Percentiles rank a stretch among this genome's conserved stretches.
These are phyloP conservation scores for Suillus alpinus DNA, from an alignment of 768 basidiomycete species.

Conservation along the genomic window DNA sequence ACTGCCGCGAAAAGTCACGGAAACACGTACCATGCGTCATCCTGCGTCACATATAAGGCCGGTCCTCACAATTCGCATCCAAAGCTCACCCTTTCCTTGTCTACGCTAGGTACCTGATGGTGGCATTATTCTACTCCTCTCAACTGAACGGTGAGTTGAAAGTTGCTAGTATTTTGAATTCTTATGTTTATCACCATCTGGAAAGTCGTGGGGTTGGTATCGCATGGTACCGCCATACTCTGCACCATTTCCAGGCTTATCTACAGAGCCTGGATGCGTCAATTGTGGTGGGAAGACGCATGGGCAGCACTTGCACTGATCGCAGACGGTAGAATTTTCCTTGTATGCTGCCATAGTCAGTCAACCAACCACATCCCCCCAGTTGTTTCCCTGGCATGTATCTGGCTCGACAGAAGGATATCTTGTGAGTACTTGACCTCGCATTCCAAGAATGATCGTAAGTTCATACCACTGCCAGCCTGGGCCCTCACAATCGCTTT, in stretches of 20 bases:
- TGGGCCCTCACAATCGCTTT: constrained; percentile 18
- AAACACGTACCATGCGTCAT: too few species aligned
- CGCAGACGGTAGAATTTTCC: constrained; percentile 8
- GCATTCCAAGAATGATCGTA: not conserved
- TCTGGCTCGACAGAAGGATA: constrained; percentile 4
- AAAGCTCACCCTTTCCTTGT: not conserved
- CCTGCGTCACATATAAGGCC: not conserved
- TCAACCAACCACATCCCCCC: not conserved
- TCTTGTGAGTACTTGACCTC: constrained; percentile 8
- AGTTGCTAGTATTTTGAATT: not conserved
- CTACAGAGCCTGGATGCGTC: constrained; percentile 17
- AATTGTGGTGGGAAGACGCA: constrained; percentile 31
- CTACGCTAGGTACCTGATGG: not conserved
- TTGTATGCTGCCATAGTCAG: not conserved
- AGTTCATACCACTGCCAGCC: not conserved
- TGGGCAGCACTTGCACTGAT: constrained; percentile 22
- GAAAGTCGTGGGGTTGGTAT: constrained; percentile 15
- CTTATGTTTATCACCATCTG: not conserved
- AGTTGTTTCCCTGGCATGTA: constrained; percentile 10
- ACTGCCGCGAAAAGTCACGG: not conserved
- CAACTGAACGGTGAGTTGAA: not conserved
- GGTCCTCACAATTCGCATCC: not conserved
- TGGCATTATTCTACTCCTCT: not conserved
- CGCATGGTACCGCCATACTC: constrained; percentile 21
- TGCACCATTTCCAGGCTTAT: constrained; percentile 22